Evolutionary conservation across 805 yeast species (phyloP).

Genomic region (Saturnispora zaruensis): DNA sequence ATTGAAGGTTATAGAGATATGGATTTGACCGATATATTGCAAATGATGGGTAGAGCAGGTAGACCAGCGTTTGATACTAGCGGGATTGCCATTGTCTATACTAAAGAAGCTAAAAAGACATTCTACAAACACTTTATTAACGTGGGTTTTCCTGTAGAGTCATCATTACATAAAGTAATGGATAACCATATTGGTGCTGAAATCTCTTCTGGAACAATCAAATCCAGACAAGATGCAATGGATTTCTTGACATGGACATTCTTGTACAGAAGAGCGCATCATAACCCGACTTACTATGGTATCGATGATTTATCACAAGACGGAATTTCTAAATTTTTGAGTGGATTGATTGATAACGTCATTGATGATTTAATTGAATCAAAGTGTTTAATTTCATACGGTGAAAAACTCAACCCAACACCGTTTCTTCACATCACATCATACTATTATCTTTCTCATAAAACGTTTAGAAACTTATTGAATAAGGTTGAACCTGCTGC

Average conservation of each 20-base stretch:
- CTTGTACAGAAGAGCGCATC: conserved; percentile 62
- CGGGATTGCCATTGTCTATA: conserved; percentile 69
- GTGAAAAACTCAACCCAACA: conserved; percentile 50
- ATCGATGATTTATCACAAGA: conserved; percentile 50
- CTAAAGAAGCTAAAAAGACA: conserved; percentile 64
- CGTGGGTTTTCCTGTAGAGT: conserved; percentile 77
- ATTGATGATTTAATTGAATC: conserved; percentile 63
- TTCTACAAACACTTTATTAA: conserved; percentile 73
- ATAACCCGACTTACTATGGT: conserved; percentile 71
- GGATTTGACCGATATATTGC: conserved; percentile 76
- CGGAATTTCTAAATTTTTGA: conserved; percentile 51
- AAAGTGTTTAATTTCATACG: conserved; percentile 54
- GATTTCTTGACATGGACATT: conserved; percentile 74
- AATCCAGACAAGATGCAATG: conserved; percentile 57
- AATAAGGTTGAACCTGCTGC: conserved; percentile 38
- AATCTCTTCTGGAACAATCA: conserved; percentile 60
- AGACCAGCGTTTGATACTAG: conserved; percentile 74
- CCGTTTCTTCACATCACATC: conserved; percentile 81
- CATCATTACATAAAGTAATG: conserved; percentile 67
- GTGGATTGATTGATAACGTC: conserved; percentile 59
- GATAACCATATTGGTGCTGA: conserved; percentile 80
- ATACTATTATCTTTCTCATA: conserved; percentile 87
- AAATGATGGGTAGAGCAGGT: conserved; percentile 84
- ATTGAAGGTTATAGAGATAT: conserved; percentile 67
- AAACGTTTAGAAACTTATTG: conserved; percentile 67